Evolutionary conservation across 2,329 filamentous ascomycete species (phyloP).

Genomic region (Botrytis galanthina): DNA sequence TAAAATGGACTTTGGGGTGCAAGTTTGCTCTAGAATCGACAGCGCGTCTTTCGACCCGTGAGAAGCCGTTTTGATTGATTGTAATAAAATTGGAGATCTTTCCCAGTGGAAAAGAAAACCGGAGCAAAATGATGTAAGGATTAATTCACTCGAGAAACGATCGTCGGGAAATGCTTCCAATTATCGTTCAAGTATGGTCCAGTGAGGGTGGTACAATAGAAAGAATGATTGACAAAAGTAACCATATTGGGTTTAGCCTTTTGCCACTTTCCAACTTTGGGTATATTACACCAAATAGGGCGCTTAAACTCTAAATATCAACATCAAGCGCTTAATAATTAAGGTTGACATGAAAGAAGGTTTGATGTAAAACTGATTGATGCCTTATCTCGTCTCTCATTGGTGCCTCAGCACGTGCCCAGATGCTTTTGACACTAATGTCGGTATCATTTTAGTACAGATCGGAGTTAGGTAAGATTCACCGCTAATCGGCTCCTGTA

Average conservation of each 20-base stretch:
- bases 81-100: slow-evolving; percentile 9
- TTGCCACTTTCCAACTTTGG: too few relatives aligned
- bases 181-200: not conserved
- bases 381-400: not conserved
- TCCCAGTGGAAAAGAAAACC: slow-evolving; percentile 7
- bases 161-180: slow-evolving; percentile 7
- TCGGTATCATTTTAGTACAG: not conserved
- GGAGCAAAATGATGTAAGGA: slow-evolving; percentile 8
- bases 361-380: not conserved
- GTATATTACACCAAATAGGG: not conserved
- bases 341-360: not conserved
- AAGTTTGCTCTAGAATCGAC: slow-evolving; percentile 37
- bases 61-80: slow-evolving; percentile 36
- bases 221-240: not conserved
- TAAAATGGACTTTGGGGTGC: slow-evolving; percentile 43
- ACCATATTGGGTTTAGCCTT: not conserved
- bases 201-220: not conserved
- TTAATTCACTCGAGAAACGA: not conserved
- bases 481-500: not conserved
- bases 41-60: slow-evolving; percentile 36
- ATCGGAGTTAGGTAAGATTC: slow-evolving; percentile 5
- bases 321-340: not conserved
- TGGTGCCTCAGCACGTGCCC: not conserved
- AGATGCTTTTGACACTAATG: not conserved
- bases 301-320: not conserved